phyloP scores from a whole-genome alignment of 2,329 filamentous ascomycete genomes.

The Cladosporium sp. region DNA sequence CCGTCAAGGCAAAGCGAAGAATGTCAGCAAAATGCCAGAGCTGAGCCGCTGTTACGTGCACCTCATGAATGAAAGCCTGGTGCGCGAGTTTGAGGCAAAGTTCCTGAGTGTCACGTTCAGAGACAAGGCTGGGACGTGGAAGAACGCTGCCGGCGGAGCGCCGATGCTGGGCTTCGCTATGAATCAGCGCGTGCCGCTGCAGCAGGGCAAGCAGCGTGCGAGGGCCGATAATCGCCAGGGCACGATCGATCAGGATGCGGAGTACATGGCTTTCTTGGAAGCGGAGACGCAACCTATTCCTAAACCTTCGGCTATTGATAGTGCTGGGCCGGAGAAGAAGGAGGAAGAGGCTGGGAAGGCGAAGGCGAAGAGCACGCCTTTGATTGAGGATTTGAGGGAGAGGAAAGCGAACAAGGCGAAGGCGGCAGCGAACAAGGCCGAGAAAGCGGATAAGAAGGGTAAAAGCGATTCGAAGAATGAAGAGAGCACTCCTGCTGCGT shows the following conservation, averaged over 20 bases:
- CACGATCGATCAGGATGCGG: conserved; percentile 92
- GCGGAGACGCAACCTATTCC: conserved; percentile 70
- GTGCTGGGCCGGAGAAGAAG: conserved; percentile 37
- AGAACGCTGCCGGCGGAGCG: conserved; percentile 63
- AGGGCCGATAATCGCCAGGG: conserved; percentile 79
- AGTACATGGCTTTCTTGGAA: conserved; percentile 91
- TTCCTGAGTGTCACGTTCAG: conserved; percentile 69
- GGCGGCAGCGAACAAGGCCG: conserved; percentile 53
- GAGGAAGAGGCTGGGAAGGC: conserved; percentile 47
- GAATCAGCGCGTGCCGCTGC: conserved; percentile 71
- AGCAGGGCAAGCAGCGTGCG: conserved; percentile 58
- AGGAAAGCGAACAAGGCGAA: conserved; percentile 76
- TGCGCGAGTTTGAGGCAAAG: conserved; percentile 63
- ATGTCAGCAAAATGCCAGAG: conserved; percentile 77
- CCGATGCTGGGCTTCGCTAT: conserved; percentile 77
- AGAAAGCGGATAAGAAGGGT: conserved; percentile 36
- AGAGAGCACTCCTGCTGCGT: conserved; percentile 31
- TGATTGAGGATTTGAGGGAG: conserved; percentile 85
- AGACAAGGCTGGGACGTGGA: conserved; percentile 74
- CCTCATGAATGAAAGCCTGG: conserved; percentile 65
- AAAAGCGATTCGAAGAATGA: conserved; percentile 29
- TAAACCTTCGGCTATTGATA: conserved; percentile 49
- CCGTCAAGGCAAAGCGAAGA: conserved; percentile 72
- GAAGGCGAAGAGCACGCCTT: conserved; percentile 75
- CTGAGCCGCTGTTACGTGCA: conserved; percentile 81